Conservation (phyloP, 345 rosid genomes). For the Raphanus raphanistrum region DNA sequence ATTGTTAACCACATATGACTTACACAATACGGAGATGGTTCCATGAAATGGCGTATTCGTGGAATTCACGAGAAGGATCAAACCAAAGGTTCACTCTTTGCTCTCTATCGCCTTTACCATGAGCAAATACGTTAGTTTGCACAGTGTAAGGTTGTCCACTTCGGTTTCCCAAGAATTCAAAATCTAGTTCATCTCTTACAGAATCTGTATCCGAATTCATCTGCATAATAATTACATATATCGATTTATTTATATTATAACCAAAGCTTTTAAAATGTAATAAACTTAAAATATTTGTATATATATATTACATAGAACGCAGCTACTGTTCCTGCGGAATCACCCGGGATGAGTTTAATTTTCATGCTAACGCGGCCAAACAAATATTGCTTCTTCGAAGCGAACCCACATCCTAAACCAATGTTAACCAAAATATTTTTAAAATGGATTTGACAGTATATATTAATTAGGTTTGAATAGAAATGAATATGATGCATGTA, state of each 20-base stretch:
- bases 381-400: slow-evolving; percentile 69
- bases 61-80: slow-evolving; percentile 79
- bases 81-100: slow-evolving; percentile 80
- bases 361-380: slow-evolving; percentile 88
- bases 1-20: slow-evolving; percentile 28
- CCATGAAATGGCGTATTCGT: slow-evolving; percentile 67
- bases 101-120: slow-evolving; percentile 41
- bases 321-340: slow-evolving; percentile 41
- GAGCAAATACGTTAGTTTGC: slow-evolving; percentile 39
- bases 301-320: slow-evolving; percentile 32
- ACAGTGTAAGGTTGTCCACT: slow-evolving; percentile 44
- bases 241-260: neutral
- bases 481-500: neutral
- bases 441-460: neutral
- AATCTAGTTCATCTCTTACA: slow-evolving; percentile 39
- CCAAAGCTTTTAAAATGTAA: neutral
- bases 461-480: neutral
- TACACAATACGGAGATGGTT: slow-evolving; percentile 74
- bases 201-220: slow-evolving; percentile 41
- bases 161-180: slow-evolving; percentile 41
- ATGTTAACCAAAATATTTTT: neutral
- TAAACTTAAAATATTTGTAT: neutral
- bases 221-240: slow-evolving; percentile 15
- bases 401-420: slow-evolving; percentile 78
- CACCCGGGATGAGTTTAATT: slow-evolving; percentile 88